Evolutionary conservation across 768 basidiomycete genomes (phyloP).

Genomic region (Lentinus tigrinus): DNA sequence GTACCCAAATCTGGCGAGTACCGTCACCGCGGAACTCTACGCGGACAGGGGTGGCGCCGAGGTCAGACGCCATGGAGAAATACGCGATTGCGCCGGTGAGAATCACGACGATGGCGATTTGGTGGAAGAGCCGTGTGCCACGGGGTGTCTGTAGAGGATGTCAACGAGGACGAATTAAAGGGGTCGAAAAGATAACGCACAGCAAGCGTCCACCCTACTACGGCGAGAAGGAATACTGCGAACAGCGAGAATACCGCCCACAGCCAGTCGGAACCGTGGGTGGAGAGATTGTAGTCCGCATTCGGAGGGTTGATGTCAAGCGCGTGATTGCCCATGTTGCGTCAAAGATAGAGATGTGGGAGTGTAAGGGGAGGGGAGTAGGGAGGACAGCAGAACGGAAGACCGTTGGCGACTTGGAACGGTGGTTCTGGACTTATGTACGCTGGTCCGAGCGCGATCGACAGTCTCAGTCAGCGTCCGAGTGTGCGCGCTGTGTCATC

Average conservation of each 20-base stretch:
- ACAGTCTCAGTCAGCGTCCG: too few relatives aligned
- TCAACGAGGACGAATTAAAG: neutral
- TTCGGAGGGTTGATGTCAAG: conserved; percentile 35
- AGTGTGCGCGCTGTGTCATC: too few relatives aligned
- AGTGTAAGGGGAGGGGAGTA: too few relatives aligned
- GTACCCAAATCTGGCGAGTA: conserved; percentile 46
- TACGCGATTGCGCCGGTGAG: conserved; percentile 45
- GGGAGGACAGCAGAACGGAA: too few relatives aligned
- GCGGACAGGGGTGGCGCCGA: conserved; percentile 45
- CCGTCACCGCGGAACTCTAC: conserved; percentile 42
- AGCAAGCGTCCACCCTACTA: conserved; percentile 38
- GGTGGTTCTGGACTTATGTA: too few relatives aligned
- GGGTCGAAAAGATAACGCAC: conserved; percentile 18
- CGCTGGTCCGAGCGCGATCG: too few relatives aligned
- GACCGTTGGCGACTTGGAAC: too few relatives aligned
- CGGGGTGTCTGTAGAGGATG: conserved; percentile 8
- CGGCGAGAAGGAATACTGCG: conserved; percentile 38
- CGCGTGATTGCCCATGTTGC: conserved; percentile 33
- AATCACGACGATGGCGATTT: conserved; percentile 46
- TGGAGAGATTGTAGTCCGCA: conserved; percentile 41
- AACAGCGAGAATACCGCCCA: conserved; percentile 57
- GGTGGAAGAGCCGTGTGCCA: conserved; percentile 49
- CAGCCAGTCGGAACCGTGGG: conserved; percentile 47
- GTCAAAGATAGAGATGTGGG: neutral
- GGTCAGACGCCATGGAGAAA: conserved; percentile 56